Base-by-base conservation (phyloP, 495 filamentous ascomycete species). In the Podospora didyma region DNA sequence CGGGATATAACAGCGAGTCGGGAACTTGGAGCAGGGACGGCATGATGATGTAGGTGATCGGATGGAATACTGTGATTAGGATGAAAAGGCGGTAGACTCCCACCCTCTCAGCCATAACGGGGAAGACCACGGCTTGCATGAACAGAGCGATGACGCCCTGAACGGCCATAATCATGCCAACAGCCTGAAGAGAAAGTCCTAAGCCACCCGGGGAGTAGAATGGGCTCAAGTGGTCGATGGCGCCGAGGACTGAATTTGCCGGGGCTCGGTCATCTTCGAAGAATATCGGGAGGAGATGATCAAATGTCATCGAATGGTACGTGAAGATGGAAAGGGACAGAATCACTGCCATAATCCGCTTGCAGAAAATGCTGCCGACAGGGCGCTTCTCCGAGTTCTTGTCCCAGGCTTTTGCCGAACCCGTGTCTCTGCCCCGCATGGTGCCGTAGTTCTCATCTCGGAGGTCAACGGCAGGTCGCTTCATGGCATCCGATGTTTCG, bases 301-400 rank as follows among this genome's bases (percentile, higher is more conserved):
- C 89, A 61, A 88, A 94, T 14, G 87, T 89, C 89, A 94, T 94
- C 37, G 84, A 88, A 64, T 93, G 89, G 57, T 92, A 93, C 1
- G 88, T 91, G 72, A 91, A 94, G 57, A 94, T 89, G 5, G 86
- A 86, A 24, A 94, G 75, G 4, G 89, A 83, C 19, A 87, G 52
- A 17, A 90, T 80, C 5, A 93, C 78, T 75, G 87, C 85, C 57
- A 83, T 74, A 39, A 92, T 84, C 17, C 75, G 75, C 68, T 82
- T 81, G 56, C 17, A 23, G 56, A 90, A 88, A 34, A 86, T 75
- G 56, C 76, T 83, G 53, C 24, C 2, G 12, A 20, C 60, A 64
- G 35, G 60, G 51, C 19, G 73, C 51, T 69, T 66, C 42, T 68
- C 70, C 17, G 50, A 34, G 20, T 56, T 42, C 53, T 77, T 75